phyloP scores from a whole-genome alignment of 2,329 filamentous ascomycete genomes.

The Aspergillus fructus region DNA sequence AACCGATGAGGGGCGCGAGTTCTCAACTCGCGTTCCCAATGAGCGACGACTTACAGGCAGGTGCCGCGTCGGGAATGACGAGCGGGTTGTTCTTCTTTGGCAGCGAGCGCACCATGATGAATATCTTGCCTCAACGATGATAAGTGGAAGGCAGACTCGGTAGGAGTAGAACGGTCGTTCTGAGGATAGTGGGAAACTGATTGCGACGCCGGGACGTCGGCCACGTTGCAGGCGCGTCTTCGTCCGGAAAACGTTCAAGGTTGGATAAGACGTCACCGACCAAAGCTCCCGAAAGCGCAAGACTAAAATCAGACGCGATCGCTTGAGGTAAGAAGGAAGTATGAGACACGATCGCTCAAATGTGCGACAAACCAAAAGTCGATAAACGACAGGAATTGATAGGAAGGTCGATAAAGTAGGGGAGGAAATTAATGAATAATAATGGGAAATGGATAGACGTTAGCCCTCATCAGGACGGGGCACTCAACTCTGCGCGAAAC shows the following conservation, averaged over 20 bases:
- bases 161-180: constrained; percentile 3
- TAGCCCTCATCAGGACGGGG: constrained; percentile 10
- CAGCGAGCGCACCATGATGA: constrained; percentile 44
- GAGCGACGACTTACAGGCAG: constrained; percentile 42
- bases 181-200: constrained; percentile 16
- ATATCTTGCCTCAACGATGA: constrained; percentile 5
- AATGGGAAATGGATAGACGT: constrained; percentile 18
- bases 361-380: constrained; percentile 16
- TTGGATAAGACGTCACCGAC: constrained; percentile 22
- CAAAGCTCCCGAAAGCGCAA: constrained; percentile 13
- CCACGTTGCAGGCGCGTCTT: constrained; percentile 48
- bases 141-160: constrained; percentile 11
- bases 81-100: constrained; percentile 49
- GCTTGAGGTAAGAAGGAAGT: constrained; percentile 5
- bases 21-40: constrained; percentile 16
- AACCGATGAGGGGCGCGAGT: background rate
- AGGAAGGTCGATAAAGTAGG: constrained; percentile 16
- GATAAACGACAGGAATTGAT: constrained; percentile 15
- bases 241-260: constrained; percentile 6
- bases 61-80: constrained; percentile 43
- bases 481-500: constrained; percentile 2
- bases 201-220: constrained; percentile 37
- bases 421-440: constrained; percentile 22
- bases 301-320: constrained; percentile 12
- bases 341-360: constrained; percentile 2